Conservation (phyloP, 208 protist genomes). For the Trypanosomatidae sp. region DNA sequence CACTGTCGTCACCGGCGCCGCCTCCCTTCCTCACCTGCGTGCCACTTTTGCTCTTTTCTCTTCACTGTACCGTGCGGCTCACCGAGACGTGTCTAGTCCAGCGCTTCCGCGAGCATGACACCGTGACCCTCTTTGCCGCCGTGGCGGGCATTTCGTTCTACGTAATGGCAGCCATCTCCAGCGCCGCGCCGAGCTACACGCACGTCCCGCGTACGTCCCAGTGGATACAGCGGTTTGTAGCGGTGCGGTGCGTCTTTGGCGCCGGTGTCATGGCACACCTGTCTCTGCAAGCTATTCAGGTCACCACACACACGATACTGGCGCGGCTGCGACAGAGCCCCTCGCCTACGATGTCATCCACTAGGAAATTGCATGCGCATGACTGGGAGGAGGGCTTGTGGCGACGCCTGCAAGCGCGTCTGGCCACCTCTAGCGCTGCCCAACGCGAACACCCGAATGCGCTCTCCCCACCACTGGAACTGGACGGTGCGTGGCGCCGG, state of each 20-base stretch:
- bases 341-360: not conserved
- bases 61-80: slow-evolving; percentile 70
- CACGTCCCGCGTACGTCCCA: not conserved
- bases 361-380: not conserved
- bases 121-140: slow-evolving; percentile 67
- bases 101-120: slow-evolving; percentile 45
- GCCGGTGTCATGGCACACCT: slow-evolving; percentile 31
- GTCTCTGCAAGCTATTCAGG: slow-evolving; percentile 54
- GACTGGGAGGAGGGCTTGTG: slow-evolving; percentile 13
- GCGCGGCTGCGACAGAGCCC: slow-evolving; percentile 22
- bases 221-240: not conserved
- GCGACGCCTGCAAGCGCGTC: slow-evolving; percentile 2
- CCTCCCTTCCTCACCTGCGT: not conserved
- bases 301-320: slow-evolving; percentile 52
- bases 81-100: slow-evolving; percentile 64
- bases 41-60: slow-evolving; percentile 47
- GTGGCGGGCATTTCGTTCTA: slow-evolving; percentile 80
- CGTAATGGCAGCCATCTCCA: slow-evolving; percentile 56
- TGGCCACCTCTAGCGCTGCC: not conserved
- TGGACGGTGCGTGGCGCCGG: slow-evolving; percentile 14
- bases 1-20: not conserved
- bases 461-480: not conserved
- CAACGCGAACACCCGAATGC: not conserved
- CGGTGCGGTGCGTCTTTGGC: slow-evolving; percentile 7
- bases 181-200: slow-evolving; percentile 8